Evolutionary conservation across 768 basidiomycete genomes (phyloP).

Genomic region (Dioszegia crocea): DNA sequence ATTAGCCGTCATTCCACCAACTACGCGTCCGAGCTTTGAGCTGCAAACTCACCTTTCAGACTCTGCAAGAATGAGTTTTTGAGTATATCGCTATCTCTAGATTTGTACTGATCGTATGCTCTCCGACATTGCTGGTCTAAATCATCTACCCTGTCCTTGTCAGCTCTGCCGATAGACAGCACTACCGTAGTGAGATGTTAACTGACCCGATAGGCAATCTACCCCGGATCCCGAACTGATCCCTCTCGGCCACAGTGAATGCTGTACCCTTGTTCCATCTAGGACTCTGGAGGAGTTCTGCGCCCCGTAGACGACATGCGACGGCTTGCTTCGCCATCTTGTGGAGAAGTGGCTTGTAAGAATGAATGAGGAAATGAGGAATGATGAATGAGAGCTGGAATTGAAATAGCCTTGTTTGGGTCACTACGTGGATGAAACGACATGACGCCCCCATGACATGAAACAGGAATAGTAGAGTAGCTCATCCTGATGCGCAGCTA

Average conservation of each 20-base stretch:
- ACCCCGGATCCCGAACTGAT: conserved; percentile 59
- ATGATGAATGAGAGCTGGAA: not conserved
- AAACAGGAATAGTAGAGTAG: too few relatives aligned
- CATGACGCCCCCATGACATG: too few relatives aligned
- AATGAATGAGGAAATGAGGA: not conserved
- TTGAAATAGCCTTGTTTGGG: too few relatives aligned
- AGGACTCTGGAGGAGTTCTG: conserved; percentile 62
- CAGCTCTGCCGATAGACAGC: conserved; percentile 10
- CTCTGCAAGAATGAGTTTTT: conserved; percentile 65
- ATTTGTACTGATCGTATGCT: conserved; percentile 62
- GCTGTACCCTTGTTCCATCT: conserved; percentile 65
- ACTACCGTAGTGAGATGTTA: not conserved
- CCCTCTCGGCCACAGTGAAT: conserved; percentile 66
- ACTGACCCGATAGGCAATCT: conserved; percentile 49
- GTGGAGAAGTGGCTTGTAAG: not conserved
- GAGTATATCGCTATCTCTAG: conserved; percentile 52
- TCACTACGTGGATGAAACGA: too few relatives aligned
- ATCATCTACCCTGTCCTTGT: conserved; percentile 54
- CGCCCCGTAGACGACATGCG: conserved; percentile 55
- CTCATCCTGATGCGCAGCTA: too few relatives aligned
- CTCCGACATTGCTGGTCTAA: conserved; percentile 72
- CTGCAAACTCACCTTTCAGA: conserved; percentile 31
- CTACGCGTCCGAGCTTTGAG: too few relatives aligned
- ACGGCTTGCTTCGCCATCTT: not conserved
- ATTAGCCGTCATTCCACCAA: too few relatives aligned